Evolutionary conservation across 768 basidiomycete genomes (phyloP), one percentile per base, ranked within the genome.

Genomic region (Leccinum uliginosum): DNA sequence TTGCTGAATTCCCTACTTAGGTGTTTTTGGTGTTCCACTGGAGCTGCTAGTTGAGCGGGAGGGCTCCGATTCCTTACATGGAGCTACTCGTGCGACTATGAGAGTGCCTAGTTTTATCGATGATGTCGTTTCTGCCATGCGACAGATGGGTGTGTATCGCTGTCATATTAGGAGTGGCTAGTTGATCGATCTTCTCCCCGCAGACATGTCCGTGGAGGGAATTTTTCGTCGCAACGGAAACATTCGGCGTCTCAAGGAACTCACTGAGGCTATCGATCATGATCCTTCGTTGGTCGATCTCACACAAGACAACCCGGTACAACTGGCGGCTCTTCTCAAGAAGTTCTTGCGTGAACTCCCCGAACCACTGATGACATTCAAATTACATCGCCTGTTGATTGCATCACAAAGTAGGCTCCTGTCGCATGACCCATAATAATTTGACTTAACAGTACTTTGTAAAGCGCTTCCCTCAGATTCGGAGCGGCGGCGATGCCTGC

Each of bases 211-310:
- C 9, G 81, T 99, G 40, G 97, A 98, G 74, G 97, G 97, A 56
- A 96, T 99, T 62, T 99, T 99, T 81, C 84, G 97, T 54, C 94
- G 95, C 76, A 97, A 95, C 66, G 97, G 97, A 53, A 98, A 98
- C 70, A 98, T 98, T 67, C 83, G 93, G 53, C 85, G 93, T 57
- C 78, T 98, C 59, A 92, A 91, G 68, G 91, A 95, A 64, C 79
- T 97, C 34, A 87, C 89, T 12, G 96, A 98, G 57, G 84, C 90
- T 5, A 89, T 98, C 55, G 97, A 99, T 67, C 87, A 91, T n/a
- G 96, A 98, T 71, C 84, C 93, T 0, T 83, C 84, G 2, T 86
- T 90, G 3, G 95, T 98, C 56, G 96, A 97, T 70, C 80, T 98
- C 53, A 85, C 90, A 1, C 87, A 89, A 64, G 97, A 98, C 71